Evolutionary conservation across 2,329 filamentous ascomycete species (phyloP), one percentile per base, ranked within the genome.

Genomic region (Mariannaea elegans): DNA sequence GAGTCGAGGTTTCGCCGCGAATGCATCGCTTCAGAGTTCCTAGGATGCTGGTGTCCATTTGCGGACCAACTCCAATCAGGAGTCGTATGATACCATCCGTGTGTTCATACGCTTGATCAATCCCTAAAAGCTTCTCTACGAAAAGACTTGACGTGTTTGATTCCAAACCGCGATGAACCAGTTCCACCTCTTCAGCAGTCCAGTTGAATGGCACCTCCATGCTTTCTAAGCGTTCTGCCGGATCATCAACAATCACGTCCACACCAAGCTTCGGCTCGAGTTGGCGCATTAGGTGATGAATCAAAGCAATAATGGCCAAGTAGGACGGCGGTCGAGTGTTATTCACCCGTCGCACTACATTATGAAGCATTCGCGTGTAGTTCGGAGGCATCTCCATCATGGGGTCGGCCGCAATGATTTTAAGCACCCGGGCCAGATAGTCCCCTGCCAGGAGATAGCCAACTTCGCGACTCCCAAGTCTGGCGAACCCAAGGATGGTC

Each of bases 401-500:
- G 12, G 77, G 72, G 63, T 91, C 88, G n/a, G 88, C 82, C 65
- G 81, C 81, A 58, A 92, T 78, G 31, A 90, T 83, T 63, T 84
- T 80, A 27, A 91, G 61, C 24, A 86, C 80, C 63, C 81, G 87
- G 38, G 78, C 71, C 18, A 94, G 77, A 66, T 87, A 91, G 21
- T 85, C 83, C 29, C 82, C 78, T 10, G 87, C 83, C 21, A 94
- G 78, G 21, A 93, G 78, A 6, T 83, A 71, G 2, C 80, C 78
- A 18, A 84, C 80, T 72, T 92, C 88, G 5, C 80, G 73, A 3
- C 79, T 75, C 1, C 90, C 90, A 54, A 92, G 75, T 44, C 78
- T 80, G 13, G 87, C 86, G 70, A 94, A 89, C n/a, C 79, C 79
- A n/a, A 84, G 71, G 62, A 94, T 80, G n/a, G 90, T 82, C 12